Evolutionary conservation across 1,284 basidiomycete species (phyloP), one percentile per base, ranked within the genome.

Genomic region (Ceratobasidium sp.): DNA sequence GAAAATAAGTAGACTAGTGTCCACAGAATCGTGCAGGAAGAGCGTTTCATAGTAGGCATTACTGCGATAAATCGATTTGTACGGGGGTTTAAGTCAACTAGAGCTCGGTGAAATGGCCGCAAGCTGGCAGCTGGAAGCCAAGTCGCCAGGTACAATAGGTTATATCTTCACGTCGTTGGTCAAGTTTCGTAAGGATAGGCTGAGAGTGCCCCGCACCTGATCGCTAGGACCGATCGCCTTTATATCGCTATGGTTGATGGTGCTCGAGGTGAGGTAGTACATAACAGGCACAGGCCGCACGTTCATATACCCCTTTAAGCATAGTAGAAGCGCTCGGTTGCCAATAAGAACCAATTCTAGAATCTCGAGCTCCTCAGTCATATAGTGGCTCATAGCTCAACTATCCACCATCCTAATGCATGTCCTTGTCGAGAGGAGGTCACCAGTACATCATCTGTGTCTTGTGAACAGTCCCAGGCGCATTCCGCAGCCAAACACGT

Each of bases 401-500:
- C 33, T 6, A 64, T 64, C n/a, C n/a, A 40, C 15, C 40, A 50
- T 50, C 13, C 48, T 20, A 2, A 20, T 3, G 48, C 13, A 20
- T 50, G 48, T 12, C 20, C 13, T 50, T 20, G 20, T n/a, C 52
- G n/a, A 23, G 20, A 54, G 20, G 13, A 15, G 50, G 4, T 4
- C 50, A 52, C 17, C 12, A 3, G 42, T 6, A 20, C 20, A 3
- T 42, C 61, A 33, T 9, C 28, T 13, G 44, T 26, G 62, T 26
- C 62, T 23, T 65, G 62, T 26, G 54, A 61, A 26, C 33, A 42
- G 42, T 71, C 57, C 52, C 46, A 61, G 40, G 69, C 52, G 23
- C 52, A 57, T 61, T 71, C 40, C 57, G 69, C 69, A 71, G 57
- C 40, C 28, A 66, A 54, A 67, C 67, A 56, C 54, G 62, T 65